These are phyloP conservation scores for Malassezia psittaci DNA, from an alignment of 1,284 basidiomycete genomes.

Conservation along the genomic window DNA sequence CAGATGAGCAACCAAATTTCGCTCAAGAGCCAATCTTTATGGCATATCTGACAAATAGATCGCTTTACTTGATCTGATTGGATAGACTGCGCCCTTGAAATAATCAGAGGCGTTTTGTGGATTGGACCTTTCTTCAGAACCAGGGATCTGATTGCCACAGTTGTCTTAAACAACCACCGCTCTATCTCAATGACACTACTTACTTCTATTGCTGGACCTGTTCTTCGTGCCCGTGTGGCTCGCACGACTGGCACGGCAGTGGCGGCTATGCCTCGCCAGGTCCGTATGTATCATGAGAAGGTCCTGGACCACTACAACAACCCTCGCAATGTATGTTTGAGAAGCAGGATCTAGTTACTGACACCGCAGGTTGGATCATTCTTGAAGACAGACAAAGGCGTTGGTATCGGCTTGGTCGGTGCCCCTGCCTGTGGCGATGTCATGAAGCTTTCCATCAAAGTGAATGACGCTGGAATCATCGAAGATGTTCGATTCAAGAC, in stretches of 20 bases:
- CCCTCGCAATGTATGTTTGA: conserved; percentile 38
- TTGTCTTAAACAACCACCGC: conserved; percentile 4
- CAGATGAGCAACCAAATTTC: too few species aligned
- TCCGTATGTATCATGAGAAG: conserved; percentile 43
- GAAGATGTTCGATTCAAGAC: conserved; percentile 89
- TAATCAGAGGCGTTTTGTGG: too few species aligned
- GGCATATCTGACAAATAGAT: conserved; percentile 3
- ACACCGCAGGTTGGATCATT: conserved; percentile 74
- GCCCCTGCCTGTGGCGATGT: conserved; percentile 91
- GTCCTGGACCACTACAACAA: conserved; percentile 48
- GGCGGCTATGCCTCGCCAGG: not conserved
- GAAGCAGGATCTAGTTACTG: conserved; percentile 26
- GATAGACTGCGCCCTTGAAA: not conserved
- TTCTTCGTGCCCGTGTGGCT: not conserved
- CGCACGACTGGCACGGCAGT: conserved; percentile 4
- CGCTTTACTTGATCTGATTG: not conserved
- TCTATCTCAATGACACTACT: not conserved
- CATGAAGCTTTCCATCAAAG: conserved; percentile 98
- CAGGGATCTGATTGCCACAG: not conserved
- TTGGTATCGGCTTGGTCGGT: conserved; percentile 94
- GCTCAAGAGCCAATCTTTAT: not conserved
- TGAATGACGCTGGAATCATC: conserved; percentile 84
- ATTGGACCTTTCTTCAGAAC: too few species aligned
- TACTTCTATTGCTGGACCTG: not conserved
- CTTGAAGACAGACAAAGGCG: conserved; percentile 76